Evolutionary conservation across 805 yeast species (phyloP), one percentile per base, ranked within the genome.

Genomic region (Yarrowia sp.): DNA sequence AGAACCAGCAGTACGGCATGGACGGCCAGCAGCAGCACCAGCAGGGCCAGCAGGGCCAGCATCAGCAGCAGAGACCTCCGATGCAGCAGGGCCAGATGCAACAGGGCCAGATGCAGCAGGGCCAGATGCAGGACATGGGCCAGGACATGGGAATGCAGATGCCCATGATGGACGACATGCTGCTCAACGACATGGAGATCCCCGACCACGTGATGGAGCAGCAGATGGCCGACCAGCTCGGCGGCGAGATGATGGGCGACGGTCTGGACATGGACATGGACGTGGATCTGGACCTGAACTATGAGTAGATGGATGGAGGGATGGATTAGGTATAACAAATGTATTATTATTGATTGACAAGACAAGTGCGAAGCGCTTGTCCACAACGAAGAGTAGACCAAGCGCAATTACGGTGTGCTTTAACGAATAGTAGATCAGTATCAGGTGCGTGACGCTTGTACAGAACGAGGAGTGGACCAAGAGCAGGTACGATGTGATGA

Each of bases 171-270:
- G 55, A 63, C 40, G 67, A 48, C 56, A 48, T 48, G 55, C 45
- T 63, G 35, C 67, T 48, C 67, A 63, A 49, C 45, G 67, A 49
- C 40, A 63, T 48, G 7, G 70, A 53, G 9, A 59, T 70, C 11
- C 52, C 70, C 15, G 72, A 67, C n/a, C 67, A 69, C 35, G 68
- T 70, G 14, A 64, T 64, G 49, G 35, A 58, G 41, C 68, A 67
- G 42, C 71, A 71, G 16, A 77, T 49, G 67, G 56, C 67, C 9
- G 67, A 59, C 38, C 65, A 59, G 52, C 65, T 59, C 12, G 65
- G 65, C n/a, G 65, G 65, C 19, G 65, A 59, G 19, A 59, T 59
- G 65, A 59, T 59, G 65, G 65, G 65, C 50, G 52, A 59, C 19
- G 65, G 65, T 35, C 65, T 59, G 14, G 65, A 59, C 32, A 59